Conservation (phyloP, 306 rosid species). For the Oemleria cerasiformis region DNA sequence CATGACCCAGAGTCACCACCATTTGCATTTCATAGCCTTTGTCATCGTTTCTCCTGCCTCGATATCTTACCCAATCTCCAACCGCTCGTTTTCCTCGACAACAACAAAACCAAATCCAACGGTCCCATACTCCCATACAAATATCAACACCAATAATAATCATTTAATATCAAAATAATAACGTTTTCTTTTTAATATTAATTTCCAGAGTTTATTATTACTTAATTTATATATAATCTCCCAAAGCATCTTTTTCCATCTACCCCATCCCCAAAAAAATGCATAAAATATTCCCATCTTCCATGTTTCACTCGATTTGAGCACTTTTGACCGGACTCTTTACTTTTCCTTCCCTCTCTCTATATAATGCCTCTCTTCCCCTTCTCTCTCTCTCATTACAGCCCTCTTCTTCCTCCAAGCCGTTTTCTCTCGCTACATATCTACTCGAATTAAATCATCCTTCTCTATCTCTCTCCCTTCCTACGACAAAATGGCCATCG, state of each 20-base stretch:
- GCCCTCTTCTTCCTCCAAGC: not conserved
- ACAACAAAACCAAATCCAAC: constrained; percentile 29
- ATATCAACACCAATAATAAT: too few species aligned
- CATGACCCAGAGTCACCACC: not conserved
- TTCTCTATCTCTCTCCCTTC: not conserved
- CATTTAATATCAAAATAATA: not conserved
- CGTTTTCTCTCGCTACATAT: rapidly evolving
- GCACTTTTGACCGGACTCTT: constrained; percentile 43
- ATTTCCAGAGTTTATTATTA: constrained; percentile 2
- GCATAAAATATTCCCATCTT: constrained; percentile 28
- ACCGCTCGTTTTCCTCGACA: constrained; percentile 14
- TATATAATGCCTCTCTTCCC: constrained; percentile 37
- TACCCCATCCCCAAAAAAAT: constrained; percentile 17
- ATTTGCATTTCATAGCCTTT: not conserved
- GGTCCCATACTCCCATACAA: not conserved
- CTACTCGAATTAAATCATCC: too few species aligned
- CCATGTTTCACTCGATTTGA: constrained; percentile 2
- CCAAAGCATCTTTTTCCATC: constrained; percentile 19
- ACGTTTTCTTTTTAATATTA: not conserved
- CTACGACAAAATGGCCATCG: constrained; percentile 28
- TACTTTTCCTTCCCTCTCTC: constrained; percentile 15
- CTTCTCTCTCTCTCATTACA: constrained; percentile 39
- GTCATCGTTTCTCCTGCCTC: constrained; percentile 9
- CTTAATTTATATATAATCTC: not conserved
- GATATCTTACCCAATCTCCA: not conserved